Base-by-base conservation (phyloP, 768 basidiomycete species). In the Tricholoma hemisulphureum region DNA sequence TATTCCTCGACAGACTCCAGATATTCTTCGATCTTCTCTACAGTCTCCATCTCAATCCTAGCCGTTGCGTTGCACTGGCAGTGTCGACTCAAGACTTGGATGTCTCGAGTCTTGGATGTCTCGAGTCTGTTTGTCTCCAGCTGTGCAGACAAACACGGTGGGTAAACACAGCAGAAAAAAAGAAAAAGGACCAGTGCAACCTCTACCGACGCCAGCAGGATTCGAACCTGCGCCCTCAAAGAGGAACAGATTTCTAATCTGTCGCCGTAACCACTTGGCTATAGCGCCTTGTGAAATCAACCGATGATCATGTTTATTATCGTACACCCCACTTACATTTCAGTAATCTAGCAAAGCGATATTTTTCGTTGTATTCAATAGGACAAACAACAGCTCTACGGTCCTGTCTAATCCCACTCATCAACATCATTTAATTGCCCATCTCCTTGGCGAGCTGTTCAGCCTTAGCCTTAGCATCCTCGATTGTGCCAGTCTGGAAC, bases 371-470 rank as follows among this genome's bases (percentile, higher is more conserved):
- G 6, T 24, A 37, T 39, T 53, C 51, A 18, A 52, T 20, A 20
- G 21, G 16, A 43, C 16, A 21, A 26, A 26, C n/a, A 43, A 29
- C 20, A 16, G 26, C 31, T 54, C 53, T 54, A 54, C 53, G 26
- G 39, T 39, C 29, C 45, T 37, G 13, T 56, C 41, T 53, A 60
- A 55, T 60, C 55, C 41, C 37, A 45, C 39, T 49, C 58, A 37
- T 32, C 51, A 56, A 41, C 49, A 60, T 52, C 20, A 16, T 63
- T 70, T 81, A 82, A 62, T 76, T 75, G 61, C 83, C 83, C 81
- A 95, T 93, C 69, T 98, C 95, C 84, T 96, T 96, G 58, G 94
- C 91, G 65, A 96, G 86, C 75, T 95, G 90, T 77, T 95, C 95
- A 63, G 97, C 97, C 88, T 99, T 99, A 63, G 83, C 76, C 83